Base-by-base conservation (phyloP, 2,329 filamentous ascomycete genomes). In the Xylariomycetidae sp. region DNA sequence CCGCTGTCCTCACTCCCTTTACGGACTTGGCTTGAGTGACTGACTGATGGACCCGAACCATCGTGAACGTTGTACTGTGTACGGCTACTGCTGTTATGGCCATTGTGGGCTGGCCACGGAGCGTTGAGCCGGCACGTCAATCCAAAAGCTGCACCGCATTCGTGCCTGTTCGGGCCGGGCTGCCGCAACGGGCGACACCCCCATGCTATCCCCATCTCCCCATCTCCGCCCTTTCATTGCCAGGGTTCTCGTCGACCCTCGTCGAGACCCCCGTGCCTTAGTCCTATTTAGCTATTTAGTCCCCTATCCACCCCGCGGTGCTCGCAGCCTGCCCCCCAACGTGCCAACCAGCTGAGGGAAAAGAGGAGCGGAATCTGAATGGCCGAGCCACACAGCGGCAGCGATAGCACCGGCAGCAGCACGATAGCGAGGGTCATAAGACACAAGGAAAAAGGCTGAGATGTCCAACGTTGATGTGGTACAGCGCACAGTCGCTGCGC, bases 401-500 rank as follows among this genome's bases (percentile, higher is more conserved):
- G 27, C 33, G 29, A 17, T 33, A 37, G 28, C 31, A 36, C 26
- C 31, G 39, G 28, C 27, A 25, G 27, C 34, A 36, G 20, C 32
- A 38, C 20, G 20, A 18, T 26, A 35, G 37, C 19, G 41, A 35
- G 42, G 51, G 50, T 54, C 51, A 54, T 50, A 54, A 49, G 51
- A 57, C 48, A 50, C 45, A 42, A 41, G 42, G 34, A 46, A 48
- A 46, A 46, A 31, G 43, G 40, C 37, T 43, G 43, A 45, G 26
- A 58, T 58, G 54, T 58, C 54, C 44, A 54, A 54, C 39, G 50
- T 53, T 31, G 51, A 57, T 33, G 53, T 57, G 47, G 53, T 56
- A 50, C 53, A 54, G 49, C 49, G 48, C 48, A 47, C 50, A 46
- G 49, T 45, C 41, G 49, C 51, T 41, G 43, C 41, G 40, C 49